phyloP scores from a whole-genome alignment of 495 filamentous ascomycete species.

The Hypoxylon fragiforme region DNA sequence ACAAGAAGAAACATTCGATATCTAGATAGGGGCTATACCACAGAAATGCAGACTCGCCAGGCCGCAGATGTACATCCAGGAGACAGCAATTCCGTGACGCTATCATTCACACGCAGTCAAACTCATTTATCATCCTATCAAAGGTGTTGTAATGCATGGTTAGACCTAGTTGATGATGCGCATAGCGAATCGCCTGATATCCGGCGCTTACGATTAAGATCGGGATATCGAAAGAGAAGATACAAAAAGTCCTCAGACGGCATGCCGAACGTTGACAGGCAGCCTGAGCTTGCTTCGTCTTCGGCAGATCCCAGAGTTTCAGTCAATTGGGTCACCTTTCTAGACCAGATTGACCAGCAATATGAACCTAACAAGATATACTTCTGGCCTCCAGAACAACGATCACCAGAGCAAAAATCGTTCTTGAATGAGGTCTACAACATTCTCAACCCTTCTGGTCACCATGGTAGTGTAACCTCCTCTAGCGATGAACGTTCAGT shows the following conservation, averaged over 20 bases:
- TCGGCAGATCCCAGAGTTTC: not conserved
- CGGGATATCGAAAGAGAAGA: slow-evolving; percentile 45
- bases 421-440: slow-evolving; percentile 51
- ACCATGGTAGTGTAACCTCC: slow-evolving; percentile 53
- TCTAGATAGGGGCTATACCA: slow-evolving; percentile 44
- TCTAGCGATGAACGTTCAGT: slow-evolving; percentile 65
- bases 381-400: slow-evolving; percentile 63
- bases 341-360: slow-evolving; percentile 41
- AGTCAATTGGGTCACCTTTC: slow-evolving; percentile 41
- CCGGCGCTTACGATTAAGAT: slow-evolving; percentile 56
- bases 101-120: slow-evolving; percentile 58
- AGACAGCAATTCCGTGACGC: slow-evolving; percentile 43
- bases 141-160: slow-evolving; percentile 58
- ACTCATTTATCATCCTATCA: slow-evolving; percentile 65
- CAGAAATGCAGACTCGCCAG: slow-evolving; percentile 43
- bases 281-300: too few relatives aligned
- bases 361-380: slow-evolving; percentile 55
- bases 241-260: too few relatives aligned
- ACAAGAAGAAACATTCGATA: slow-evolving; percentile 3
- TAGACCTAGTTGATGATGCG: slow-evolving; percentile 67
- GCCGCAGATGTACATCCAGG: slow-evolving; percentile 46
- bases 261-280: too few relatives aligned
- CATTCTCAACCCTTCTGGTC: slow-evolving; percentile 60
- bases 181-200: slow-evolving; percentile 38
- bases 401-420: slow-evolving; percentile 33